phyloP scores from a whole-genome alignment of 2,329 filamentous ascomycete genomes.

The Zopfia rhizophila region DNA sequence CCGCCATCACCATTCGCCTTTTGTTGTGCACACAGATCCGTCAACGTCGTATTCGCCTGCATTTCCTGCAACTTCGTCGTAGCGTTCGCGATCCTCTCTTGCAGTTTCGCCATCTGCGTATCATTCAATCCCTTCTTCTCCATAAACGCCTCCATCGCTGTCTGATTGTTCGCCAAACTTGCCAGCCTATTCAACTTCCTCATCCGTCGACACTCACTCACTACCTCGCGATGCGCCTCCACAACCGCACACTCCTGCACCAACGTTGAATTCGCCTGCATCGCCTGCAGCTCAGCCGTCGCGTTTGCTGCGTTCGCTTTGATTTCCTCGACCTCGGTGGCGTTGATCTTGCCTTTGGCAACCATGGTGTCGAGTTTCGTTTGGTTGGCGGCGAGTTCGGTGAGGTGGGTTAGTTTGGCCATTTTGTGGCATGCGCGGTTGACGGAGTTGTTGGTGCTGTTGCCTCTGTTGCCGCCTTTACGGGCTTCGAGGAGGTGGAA shows the following conservation, averaged over 20 bases:
- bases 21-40: conserved; percentile 32
- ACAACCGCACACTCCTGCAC: conserved; percentile 36
- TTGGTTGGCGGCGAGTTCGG: conserved; percentile 37
- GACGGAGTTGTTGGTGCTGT: conserved; percentile 20
- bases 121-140: conserved; percentile 34
- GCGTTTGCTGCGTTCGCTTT: conserved; percentile 39
- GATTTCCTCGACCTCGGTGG: conserved; percentile 31
- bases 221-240: conserved; percentile 31
- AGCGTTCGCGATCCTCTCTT: conserved; percentile 33
- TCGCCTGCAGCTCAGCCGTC: conserved; percentile 29
- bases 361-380: conserved; percentile 40
- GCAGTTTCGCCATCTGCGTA: conserved; percentile 31
- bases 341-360: conserved; percentile 35
- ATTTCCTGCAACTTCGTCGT: conserved; percentile 33
- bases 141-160: conserved; percentile 34
- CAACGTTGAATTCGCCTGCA: conserved; percentile 39
- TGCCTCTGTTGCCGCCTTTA: conserved; percentile 27
- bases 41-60: conserved; percentile 41
- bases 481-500: conserved; percentile 32
- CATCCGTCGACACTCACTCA: conserved; percentile 35
- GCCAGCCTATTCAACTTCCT: conserved; percentile 32
- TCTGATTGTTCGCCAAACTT: conserved; percentile 35
- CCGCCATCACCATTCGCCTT: conserved; percentile 20
- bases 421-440: conserved; percentile 37
- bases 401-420: conserved; percentile 32